A percentile compares a stretch with the other conserved stretches of the same genome.
phyloP scores from a whole-genome alignment of 176 grass and related monocot species.

The Poa annua region DNA sequence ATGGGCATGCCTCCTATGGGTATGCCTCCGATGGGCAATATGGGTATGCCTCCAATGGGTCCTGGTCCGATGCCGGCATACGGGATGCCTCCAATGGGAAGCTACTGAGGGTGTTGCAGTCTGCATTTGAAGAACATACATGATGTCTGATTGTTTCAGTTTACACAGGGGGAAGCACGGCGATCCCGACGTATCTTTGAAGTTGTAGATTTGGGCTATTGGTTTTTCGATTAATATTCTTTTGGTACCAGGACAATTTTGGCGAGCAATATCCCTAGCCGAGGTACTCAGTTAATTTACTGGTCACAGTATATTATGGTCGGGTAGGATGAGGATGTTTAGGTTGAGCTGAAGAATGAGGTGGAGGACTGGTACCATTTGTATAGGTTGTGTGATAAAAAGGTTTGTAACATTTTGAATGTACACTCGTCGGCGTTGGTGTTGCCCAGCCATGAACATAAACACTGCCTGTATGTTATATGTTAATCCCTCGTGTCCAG shows the following conservation, averaged over 20 bases:
- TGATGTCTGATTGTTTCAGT: constrained; percentile 9
- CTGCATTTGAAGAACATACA: constrained; percentile 25
- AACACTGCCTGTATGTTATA: constrained; percentile 28
- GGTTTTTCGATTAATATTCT: constrained; percentile 53
- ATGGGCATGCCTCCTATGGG: constrained; percentile 91
- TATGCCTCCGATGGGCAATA: constrained; percentile 68
- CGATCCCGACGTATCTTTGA: not conserved
- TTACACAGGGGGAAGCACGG: constrained; percentile 4
- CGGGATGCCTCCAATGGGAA: constrained; percentile 88
- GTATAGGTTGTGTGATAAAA: constrained; percentile 52
- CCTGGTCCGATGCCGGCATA: constrained; percentile 59
- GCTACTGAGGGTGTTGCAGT: constrained; percentile 52
- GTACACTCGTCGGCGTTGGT: constrained; percentile 31
- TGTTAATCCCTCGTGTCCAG: constrained; percentile 1
- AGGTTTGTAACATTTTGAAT: constrained; percentile 41
- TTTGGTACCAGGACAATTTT: constrained; percentile 59
- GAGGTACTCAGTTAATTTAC: constrained; percentile 28
- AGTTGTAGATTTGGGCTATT: constrained; percentile 49
- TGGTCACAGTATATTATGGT: constrained; percentile 10
- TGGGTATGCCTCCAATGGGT: constrained; percentile 85
- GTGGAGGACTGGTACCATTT: constrained; percentile 50
- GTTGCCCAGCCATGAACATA: constrained; percentile 33
- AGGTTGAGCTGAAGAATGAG: constrained; percentile 28
- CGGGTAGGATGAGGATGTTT: constrained; percentile 37
- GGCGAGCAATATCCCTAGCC: constrained; percentile 37